Evolutionary conservation across 805 yeast species (phyloP).

Genomic region (Wickerhamiella hasegawae): DNA sequence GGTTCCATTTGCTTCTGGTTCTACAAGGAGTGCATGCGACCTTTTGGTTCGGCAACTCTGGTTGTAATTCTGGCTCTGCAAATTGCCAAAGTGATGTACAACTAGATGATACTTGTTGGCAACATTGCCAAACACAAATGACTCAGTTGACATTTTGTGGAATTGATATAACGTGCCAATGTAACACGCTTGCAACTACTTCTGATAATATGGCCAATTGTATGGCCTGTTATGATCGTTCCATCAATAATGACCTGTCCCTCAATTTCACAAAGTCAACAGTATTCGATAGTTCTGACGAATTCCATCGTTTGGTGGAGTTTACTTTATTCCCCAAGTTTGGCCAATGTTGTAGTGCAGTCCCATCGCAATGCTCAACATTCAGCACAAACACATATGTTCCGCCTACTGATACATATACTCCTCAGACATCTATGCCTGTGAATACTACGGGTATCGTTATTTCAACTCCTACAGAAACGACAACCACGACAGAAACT

Average conservation of each 20-base stretch:
- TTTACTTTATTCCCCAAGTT: conserved; percentile 6
- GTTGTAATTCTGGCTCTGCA: not conserved
- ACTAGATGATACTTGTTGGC: conserved; percentile 1
- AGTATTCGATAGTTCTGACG: conserved; percentile 7
- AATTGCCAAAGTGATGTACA: not conserved
- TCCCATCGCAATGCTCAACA: not conserved
- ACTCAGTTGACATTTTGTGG: conserved; percentile 2
- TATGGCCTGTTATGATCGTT: conserved; percentile 2
- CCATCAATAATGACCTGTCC: not conserved
- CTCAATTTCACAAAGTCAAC: conserved; percentile 9
- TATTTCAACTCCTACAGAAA: not conserved
- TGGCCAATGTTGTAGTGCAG: not conserved
- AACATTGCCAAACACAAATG: conserved; percentile 1
- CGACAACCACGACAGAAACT: not conserved
- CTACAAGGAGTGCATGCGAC: not conserved
- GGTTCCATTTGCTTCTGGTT: no score
- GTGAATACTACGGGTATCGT: not conserved
- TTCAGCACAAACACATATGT: not conserved
- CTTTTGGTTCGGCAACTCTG: not conserved
- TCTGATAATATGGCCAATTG: not conserved
- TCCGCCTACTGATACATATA: not conserved
- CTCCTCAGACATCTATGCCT: not conserved
- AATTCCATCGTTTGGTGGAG: conserved; percentile 11
- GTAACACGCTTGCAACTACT: not conserved
- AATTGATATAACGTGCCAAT: not conserved